Evolutionary conservation across 305 asterid genomes (phyloP).

Genomic region (Fraxinus floribunda): DNA sequence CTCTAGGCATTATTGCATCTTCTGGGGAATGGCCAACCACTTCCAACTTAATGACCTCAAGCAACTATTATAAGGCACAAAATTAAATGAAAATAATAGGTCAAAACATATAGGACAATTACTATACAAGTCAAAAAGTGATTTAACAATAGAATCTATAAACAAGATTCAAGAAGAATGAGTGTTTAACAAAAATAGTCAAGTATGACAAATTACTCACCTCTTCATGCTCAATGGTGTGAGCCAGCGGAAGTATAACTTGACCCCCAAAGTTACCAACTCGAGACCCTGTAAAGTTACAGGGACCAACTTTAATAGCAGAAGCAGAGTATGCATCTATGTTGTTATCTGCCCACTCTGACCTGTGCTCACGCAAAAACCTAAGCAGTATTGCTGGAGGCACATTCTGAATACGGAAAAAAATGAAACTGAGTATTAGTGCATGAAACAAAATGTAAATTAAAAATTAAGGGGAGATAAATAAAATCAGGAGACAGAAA

Average conservation of each 20-base stretch:
- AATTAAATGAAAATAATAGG: not conserved
- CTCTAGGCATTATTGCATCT: conserved; percentile 77
- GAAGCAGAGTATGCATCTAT: conserved; percentile 72
- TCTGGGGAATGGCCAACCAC: conserved; percentile 72
- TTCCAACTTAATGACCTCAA: conserved; percentile 89
- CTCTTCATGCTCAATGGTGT: conserved; percentile 91
- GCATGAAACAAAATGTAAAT: not conserved
- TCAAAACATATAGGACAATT: conserved; percentile 4
- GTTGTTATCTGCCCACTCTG: conserved; percentile 84
- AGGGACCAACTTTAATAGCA: conserved; percentile 75
- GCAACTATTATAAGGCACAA: conserved; percentile 52
- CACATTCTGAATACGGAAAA: conserved; percentile 53
- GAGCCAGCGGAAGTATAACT: conserved; percentile 87
- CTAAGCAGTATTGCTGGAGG: conserved; percentile 77
- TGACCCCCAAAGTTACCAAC: conserved; percentile 76
- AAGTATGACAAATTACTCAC: conserved; percentile 37
- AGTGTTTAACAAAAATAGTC: not conserved
- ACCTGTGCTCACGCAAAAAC: conserved; percentile 74
- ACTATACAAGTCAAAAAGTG: not conserved
- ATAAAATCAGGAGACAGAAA: not conserved
- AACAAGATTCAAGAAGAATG: not conserved
- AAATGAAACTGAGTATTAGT: conserved; percentile 13
- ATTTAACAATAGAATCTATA: not conserved
- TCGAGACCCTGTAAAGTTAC: conserved; percentile 63
- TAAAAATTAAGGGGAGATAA: not conserved